Evolutionary conservation across 2,329 filamentous ascomycete species (phyloP), one percentile per base, ranked within the genome.

Genomic region (Ophiognomonia clavigignenti-juglandacearum): DNA sequence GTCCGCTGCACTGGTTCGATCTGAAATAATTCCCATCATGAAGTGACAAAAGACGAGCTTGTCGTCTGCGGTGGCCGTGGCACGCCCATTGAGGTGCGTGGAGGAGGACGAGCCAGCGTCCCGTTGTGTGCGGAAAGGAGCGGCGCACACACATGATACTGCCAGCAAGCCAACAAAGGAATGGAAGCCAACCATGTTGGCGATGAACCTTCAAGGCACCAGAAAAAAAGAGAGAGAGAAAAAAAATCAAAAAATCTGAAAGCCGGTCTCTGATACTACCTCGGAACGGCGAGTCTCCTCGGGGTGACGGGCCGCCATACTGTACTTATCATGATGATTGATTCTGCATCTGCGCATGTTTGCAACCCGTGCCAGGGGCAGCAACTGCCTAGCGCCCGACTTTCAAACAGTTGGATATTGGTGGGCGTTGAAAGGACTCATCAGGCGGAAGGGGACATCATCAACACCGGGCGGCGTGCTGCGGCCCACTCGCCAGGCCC

Each of bases 41-140:
- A 48, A 53, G 24, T 48, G 51, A 37, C 48, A 52, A 18, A 53
- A 52, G 39, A 52, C 50, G 38, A 52, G 50, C 35, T 43, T 52
- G 23, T 37, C 42, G 23, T 31, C 38, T 11, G 42, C 42, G 6
- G 47, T 43, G 13, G 38, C 20, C 24, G 47, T 22, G 27, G 45
- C 45, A 13, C 38, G 46, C 20, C 23, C 24, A 3, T 43, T n/a
- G 35, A 36, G 11, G 18, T 34, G 8, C 7, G 31, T 24, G 23
- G 37, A 29, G 29, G n/a, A 16, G 26, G 38, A 27, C 39, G 24
- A 38, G 6, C 43, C 42, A 22, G 46, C 42, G 31, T 49, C 50
- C 10, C 14, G 16, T 6, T 16, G 16, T 6, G 16, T 39, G 11
- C 26, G 41, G 20, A 40, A 37, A 34, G 47, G 24, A 31, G 44